These are phyloP conservation scores for Cladosporium halotolerans DNA, from an alignment of 2,329 filamentous ascomycete genomes.

Conservation along the genomic window DNA sequence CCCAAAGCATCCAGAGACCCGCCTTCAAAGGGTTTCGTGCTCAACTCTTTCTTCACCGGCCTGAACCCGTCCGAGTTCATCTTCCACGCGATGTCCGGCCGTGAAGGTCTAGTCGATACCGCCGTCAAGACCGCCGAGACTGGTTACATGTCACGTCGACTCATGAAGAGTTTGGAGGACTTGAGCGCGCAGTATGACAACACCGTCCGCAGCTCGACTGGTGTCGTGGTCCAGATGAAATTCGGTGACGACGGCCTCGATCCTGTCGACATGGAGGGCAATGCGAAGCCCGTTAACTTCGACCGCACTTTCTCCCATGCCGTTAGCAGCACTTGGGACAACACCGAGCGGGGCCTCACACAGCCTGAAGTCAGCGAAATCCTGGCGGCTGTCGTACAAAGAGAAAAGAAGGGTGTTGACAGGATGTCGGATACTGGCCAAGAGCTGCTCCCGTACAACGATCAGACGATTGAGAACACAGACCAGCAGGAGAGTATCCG, in stretches of 20 bases:
- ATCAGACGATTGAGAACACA: slow-evolving; percentile 28
- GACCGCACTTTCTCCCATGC: slow-evolving; percentile 81
- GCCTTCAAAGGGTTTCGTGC: slow-evolving; percentile 93
- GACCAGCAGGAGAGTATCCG: slow-evolving; percentile 65
- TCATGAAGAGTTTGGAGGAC: slow-evolving; percentile 98
- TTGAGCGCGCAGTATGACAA: slow-evolving; percentile 89
- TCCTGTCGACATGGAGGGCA: slow-evolving; percentile 95
- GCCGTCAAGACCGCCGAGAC: slow-evolving; percentile 98
- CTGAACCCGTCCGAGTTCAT: slow-evolving; percentile 87
- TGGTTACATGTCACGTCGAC: slow-evolving; percentile 93
- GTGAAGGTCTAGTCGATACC: slow-evolving; percentile 97
- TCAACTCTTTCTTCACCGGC: slow-evolving; percentile 94
- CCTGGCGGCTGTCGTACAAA: slow-evolving; percentile 58
- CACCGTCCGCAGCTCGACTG: slow-evolving; percentile 85
- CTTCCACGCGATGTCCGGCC: slow-evolving; percentile 96
- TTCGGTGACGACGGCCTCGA: slow-evolving; percentile 95
- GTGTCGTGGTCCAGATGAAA: slow-evolving; percentile 89
- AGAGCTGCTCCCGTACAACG: slow-evolving; percentile 11
- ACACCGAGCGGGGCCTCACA: slow-evolving; percentile 64
- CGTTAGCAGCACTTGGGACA: slow-evolving; percentile 70
- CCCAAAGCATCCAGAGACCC: slow-evolving; percentile 86
- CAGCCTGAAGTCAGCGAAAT: slow-evolving; percentile 67
- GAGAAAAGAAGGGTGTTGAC: slow-evolving; percentile 14
- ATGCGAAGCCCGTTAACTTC: slow-evolving; percentile 86
- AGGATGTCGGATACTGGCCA: slow-evolving; percentile 11